A percentile compares a stretch with the other conserved stretches of the same genome.
Evolutionary conservation across 2,329 filamentous ascomycete genomes (phyloP).

Genomic region (Davidsoniella eucalypti): DNA sequence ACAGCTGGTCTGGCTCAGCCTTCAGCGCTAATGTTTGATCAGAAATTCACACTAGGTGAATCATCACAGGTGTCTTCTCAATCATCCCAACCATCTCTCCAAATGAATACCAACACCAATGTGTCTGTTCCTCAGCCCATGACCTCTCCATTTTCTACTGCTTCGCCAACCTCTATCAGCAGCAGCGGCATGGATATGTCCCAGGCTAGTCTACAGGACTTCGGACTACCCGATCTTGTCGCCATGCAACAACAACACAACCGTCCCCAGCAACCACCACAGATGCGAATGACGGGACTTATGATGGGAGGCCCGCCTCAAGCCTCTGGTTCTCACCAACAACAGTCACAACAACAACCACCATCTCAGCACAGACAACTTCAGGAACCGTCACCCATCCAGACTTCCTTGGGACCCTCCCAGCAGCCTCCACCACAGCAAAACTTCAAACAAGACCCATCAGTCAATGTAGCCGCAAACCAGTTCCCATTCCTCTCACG

Average conservation of each 20-base stretch:
- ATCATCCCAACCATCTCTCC: not conserved
- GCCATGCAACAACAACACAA: constrained; percentile 7
- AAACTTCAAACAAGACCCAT: constrained; percentile 2
- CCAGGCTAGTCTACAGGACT: constrained; percentile 6
- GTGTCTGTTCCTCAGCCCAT: constrained; percentile 2
- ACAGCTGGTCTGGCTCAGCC: constrained; percentile 44
- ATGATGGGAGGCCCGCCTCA: not conserved
- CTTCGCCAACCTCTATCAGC: constrained; percentile 9
- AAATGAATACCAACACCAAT: not conserved
- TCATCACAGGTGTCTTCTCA: not conserved
- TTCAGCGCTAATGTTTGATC: constrained; percentile 20
- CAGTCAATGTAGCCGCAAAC: not conserved
- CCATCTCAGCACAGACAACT: not conserved
- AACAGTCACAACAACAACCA: not conserved
- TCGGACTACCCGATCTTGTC: constrained; percentile 8
- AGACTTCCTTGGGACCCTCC: not conserved
- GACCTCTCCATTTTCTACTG: constrained; percentile 11
- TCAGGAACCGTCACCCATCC: not conserved
- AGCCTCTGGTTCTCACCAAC: not conserved
- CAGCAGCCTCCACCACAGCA: not conserved
- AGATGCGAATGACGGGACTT: constrained; percentile 2
- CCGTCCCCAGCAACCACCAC: not conserved
- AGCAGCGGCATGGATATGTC: constrained; percentile 11
- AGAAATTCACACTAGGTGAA: constrained; percentile 9
- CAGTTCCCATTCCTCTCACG: not conserved